Conservation (phyloP, 2,329 filamentous ascomycete species). For the Ophiostoma australiae region DNA sequence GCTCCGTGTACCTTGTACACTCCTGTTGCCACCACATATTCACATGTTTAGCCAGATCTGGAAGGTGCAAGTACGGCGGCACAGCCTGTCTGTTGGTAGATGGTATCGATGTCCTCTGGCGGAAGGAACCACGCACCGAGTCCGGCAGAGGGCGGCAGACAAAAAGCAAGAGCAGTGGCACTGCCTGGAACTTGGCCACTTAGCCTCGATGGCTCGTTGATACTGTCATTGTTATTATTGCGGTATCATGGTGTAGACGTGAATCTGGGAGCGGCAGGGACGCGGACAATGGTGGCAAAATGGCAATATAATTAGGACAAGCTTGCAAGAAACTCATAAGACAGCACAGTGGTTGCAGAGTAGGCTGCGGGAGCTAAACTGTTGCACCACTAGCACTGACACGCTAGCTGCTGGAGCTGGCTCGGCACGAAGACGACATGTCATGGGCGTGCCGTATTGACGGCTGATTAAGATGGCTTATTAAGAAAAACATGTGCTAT, state of each 20-base stretch:
- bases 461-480: neutral
- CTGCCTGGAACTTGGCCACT: too few species aligned
- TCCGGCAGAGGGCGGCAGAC: too few species aligned
- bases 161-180: too few species aligned
- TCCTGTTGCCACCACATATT: too few species aligned
- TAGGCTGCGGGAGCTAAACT: neutral
- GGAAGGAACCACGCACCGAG: too few species aligned
- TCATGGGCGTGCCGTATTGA: neutral
- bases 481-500: neutral
- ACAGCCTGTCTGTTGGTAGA: neutral
- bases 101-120: too few species aligned
- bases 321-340: neutral
- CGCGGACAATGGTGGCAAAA: neutral
- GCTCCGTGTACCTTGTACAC: neutral
- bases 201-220: neutral
- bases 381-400: neutral
- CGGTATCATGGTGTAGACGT: neutral
- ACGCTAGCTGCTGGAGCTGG: neutral
- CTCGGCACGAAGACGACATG: neutral
- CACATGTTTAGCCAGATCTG: too few species aligned
- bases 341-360: too few species aligned
- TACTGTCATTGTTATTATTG: neutral
- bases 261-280: neutral
- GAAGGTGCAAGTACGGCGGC: too few species aligned
- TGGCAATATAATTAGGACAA: neutral